A percentile compares a stretch with the other conserved stretches of the same genome.
These are phyloP conservation scores for Iberis amara DNA, from an alignment of 441 rosid species.

Conservation along the genomic window DNA sequence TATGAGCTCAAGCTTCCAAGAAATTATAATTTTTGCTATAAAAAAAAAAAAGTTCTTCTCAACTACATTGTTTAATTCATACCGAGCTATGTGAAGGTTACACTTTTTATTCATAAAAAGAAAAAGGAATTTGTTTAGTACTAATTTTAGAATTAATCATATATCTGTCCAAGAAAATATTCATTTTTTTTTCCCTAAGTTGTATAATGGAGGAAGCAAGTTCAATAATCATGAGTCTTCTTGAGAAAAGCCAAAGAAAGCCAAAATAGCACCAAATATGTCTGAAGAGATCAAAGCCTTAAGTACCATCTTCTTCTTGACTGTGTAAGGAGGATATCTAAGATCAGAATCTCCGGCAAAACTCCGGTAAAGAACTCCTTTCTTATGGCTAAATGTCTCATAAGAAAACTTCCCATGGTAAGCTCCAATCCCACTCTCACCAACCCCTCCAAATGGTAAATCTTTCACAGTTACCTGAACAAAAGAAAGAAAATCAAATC, in stretches of 20 bases:
- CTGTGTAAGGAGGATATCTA: slow-evolving; percentile 34
- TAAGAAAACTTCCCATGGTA: slow-evolving; percentile 35
- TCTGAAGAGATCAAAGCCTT: slow-evolving; percentile 30
- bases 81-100: no score
- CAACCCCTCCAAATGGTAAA: slow-evolving; percentile 35
- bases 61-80: no score
- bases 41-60: no score
- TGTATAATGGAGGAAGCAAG: no score
- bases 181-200: no score
- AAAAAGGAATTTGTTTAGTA: no score
- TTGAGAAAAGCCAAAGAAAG: slow-evolving; percentile 28
- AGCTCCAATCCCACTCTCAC: slow-evolving; percentile 33
- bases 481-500: no score
- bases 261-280: slow-evolving; percentile 29
- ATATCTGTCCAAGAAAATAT: no score
- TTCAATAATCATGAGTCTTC: slow-evolving; percentile 10
- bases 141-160: no score
- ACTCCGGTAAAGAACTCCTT: slow-evolving; percentile 33
- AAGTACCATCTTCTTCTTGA: slow-evolving; percentile 28
- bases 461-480: slow-evolving; percentile 29
- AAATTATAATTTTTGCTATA: no score
- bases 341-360: slow-evolving; percentile 28
- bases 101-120: no score
- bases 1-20: no score
- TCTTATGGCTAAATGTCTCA: slow-evolving; percentile 35